Evolutionary conservation across 192 early-diverging fungal genomes (phyloP), one percentile per base, ranked within the genome.

Genomic region (Podochytrium sp.): DNA sequence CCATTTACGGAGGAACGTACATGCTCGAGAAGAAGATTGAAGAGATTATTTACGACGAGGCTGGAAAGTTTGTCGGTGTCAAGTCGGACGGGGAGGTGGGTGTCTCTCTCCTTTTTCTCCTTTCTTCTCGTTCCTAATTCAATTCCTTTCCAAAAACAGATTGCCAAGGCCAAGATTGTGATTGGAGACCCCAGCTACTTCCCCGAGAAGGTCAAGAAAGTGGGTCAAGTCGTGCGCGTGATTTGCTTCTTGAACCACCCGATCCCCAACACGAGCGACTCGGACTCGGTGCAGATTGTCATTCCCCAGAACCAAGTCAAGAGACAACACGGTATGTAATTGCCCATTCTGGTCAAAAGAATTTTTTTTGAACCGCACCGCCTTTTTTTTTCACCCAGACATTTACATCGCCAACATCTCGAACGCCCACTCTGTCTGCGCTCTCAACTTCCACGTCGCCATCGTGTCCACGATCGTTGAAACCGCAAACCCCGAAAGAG

Each of bases 1-100:
- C 98, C 41, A 94, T 99, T 69, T 99, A 98, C 74, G 96, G 97
- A 20, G 98, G 97, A 74, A 99, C 98, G 23, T 99, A 98, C 84
- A 99, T 99, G 98, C 87, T 99, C 38, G 91, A 90, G 78, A 96
- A 94, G 77, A 85, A 88, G 56, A 90, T 96, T 39, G 95, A 98
- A 55, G 94, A 97, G 80, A 87, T 99, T 60, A 85, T 97, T 51
- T 90, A 90, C 52, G 56, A 58, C 56, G 92, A 90, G 51, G 75
- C 90, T 65, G 97, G 97, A 64, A 88, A 88, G 73, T 91, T 96
- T 76, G 84, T 86, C 33, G 98, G 98, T 68, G 94, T 99, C 20
- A 91, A 90, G 75, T 93, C 92, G 6, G 98, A 92, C 66, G 90
- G 86, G 20, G 92, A 98, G 84, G 82, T 89, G 76, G 67, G 61